phyloP scores from a whole-genome alignment of 208 protist genomes.

The Trypanosoma cruzi region DNA sequence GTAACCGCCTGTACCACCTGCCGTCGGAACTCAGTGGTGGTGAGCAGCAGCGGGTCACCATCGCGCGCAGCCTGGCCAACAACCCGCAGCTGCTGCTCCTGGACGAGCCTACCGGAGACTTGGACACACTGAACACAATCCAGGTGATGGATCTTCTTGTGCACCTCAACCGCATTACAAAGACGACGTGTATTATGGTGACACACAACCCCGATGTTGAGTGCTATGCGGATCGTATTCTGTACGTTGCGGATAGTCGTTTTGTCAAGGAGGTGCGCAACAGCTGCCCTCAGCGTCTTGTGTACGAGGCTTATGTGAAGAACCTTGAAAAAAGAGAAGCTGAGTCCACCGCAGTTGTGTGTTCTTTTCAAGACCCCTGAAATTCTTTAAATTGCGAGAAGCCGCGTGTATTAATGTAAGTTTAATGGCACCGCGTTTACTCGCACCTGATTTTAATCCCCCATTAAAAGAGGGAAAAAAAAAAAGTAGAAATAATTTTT shows the following conservation, averaged over 20 bases:
- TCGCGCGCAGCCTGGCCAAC: constrained; percentile 94
- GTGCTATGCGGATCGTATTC: constrained; percentile 97
- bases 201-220: constrained; percentile 98
- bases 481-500: too few relatives aligned
- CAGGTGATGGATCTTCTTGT: constrained; percentile 98
- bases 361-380: background rate
- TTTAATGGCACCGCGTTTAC: too few relatives aligned
- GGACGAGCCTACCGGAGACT: constrained; percentile 97
- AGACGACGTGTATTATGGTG: constrained; percentile 97
- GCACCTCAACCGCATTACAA: constrained; percentile 91
- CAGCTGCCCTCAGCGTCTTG: constrained; percentile 67
- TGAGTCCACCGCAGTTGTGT: constrained; percentile 9
- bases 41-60: constrained; percentile 97
- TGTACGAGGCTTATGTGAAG: constrained; percentile 78
- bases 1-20: constrained; percentile 95
- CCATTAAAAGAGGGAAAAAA: too few relatives aligned
- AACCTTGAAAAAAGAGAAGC: constrained; percentile 65
- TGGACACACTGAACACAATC: constrained; percentile 96
- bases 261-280: constrained; percentile 94
- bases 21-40: constrained; percentile 97
- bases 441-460: too few relatives aligned
- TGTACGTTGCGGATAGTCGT: constrained; percentile 94
- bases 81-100: constrained; percentile 95
- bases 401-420: too few relatives aligned
- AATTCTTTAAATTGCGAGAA: too few relatives aligned